A percentile compares a stretch with the other conserved stretches of the same genome.
These are phyloP conservation scores for Bryoglossum gracile DNA, from an alignment of 495 filamentous ascomycete species.

Conservation along the genomic window DNA sequence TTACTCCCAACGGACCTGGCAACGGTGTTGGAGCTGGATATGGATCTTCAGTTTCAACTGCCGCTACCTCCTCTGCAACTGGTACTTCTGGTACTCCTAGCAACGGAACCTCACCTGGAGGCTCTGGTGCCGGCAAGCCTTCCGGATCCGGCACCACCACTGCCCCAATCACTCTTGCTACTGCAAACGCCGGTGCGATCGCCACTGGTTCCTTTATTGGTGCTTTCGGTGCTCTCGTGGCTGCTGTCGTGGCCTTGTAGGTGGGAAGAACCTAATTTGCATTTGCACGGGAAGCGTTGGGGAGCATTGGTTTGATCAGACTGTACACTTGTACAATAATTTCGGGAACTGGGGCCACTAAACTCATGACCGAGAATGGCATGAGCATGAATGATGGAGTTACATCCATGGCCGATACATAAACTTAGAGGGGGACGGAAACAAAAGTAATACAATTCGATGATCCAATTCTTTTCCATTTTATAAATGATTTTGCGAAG, in stretches of 20 bases:
- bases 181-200: constrained; percentile 2
- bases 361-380: too few species aligned
- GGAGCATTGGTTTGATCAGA: not conserved
- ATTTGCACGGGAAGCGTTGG: not conserved
- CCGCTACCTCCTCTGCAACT: not conserved
- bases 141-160: constrained; percentile 10
- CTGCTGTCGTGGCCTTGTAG: constrained; percentile 21
- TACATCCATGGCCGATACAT: not conserved
- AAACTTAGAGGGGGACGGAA: constrained; percentile 1
- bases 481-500: too few species aligned
- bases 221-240: constrained; percentile 14
- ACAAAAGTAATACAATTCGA: too few species aligned
- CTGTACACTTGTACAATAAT: not conserved
- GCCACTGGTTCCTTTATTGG: constrained; percentile 16
- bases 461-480: too few species aligned
- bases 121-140: constrained; percentile 10
- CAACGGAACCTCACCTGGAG: constrained; percentile 12
- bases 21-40: constrained; percentile 9
- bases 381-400: not conserved
- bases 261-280: not conserved
- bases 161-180: not conserved
- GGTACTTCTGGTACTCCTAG: constrained; percentile 13
- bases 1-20: constrained; percentile 3
- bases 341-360: too few species aligned
- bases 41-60: not conserved